Conservation (phyloP, 1,284 basidiomycete genomes). For the Coniferiporia sulphurascens region DNA sequence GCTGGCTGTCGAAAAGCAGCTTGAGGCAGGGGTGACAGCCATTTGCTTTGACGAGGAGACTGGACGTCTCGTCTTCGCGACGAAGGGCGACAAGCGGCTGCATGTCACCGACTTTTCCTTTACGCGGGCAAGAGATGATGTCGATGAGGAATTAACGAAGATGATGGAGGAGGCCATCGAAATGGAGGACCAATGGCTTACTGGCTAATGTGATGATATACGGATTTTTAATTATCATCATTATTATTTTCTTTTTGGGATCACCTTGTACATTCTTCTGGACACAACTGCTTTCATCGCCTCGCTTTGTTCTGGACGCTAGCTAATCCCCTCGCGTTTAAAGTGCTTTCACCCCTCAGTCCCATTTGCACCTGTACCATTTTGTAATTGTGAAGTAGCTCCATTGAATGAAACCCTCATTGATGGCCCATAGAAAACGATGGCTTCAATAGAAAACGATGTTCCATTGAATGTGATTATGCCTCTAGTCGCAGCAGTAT, state of each 20-base stretch:
- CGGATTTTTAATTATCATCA: neutral
- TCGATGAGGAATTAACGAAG: neutral
- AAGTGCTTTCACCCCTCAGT: neutral
- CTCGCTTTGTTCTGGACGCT: too few species aligned
- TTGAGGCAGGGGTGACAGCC: slow-evolving; percentile 26
- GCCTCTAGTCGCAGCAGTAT: neutral
- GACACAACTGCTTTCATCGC: neutral
- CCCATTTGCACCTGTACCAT: neutral
- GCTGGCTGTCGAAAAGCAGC: slow-evolving; percentile 9
- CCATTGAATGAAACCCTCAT: neutral
- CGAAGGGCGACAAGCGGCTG: slow-evolving; percentile 26
- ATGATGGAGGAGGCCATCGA: slow-evolving; percentile 4
- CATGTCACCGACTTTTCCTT: slow-evolving; percentile 37
- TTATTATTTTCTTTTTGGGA: neutral
- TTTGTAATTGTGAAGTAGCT: neutral
- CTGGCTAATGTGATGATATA: neutral
- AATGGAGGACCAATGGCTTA: neutral
- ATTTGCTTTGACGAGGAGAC: slow-evolving; percentile 42
- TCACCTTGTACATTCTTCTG: neutral
- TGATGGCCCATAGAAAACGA: neutral
- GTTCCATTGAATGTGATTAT: neutral
- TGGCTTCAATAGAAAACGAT: neutral
- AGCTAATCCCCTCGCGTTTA: too few species aligned
- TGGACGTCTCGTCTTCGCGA: slow-evolving; percentile 36
- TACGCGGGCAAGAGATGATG: slow-evolving; percentile 32